Conservation (phyloP, 1,284 basidiomycete species). For the Rhizoctonia solani region DNA sequence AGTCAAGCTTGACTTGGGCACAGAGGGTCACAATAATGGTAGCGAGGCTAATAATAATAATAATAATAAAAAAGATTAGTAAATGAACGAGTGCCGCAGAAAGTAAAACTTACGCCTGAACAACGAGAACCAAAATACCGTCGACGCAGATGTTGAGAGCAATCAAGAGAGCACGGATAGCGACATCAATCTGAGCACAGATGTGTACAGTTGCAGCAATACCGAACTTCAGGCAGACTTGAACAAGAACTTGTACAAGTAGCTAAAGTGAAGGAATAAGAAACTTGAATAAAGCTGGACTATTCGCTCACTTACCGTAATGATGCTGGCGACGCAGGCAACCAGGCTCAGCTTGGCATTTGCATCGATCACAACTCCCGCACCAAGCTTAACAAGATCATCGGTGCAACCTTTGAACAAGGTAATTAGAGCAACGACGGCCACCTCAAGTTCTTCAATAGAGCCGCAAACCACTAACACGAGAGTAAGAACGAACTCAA, state of each 20-base stretch:
- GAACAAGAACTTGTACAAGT: slow-evolving; percentile 7
- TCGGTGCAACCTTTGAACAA: neutral
- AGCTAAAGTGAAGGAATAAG: slow-evolving; percentile 5
- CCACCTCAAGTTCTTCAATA: neutral
- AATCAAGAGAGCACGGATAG: neutral
- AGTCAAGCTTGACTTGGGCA: neutral
- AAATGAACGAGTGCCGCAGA: neutral
- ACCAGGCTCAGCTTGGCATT: neutral
- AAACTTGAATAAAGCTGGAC: neutral
- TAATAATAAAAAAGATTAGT: neutral
- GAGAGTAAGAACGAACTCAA: neutral
- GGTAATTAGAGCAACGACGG: neutral
- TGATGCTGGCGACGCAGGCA: neutral
- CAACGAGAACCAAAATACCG: slow-evolving; percentile 19
- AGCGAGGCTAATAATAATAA: too few species aligned
- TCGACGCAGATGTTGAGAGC: slow-evolving; percentile 26
- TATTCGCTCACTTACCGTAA: neutral
- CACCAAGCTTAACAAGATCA: neutral
- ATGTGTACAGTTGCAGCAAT: neutral
- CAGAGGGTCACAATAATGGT: neutral
- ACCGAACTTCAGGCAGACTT: slow-evolving; percentile 13
- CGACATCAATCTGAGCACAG: slow-evolving; percentile 16
- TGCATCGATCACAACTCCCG: neutral
- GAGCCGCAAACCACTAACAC: neutral
- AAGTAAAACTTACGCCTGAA: slow-evolving; percentile 9